Evolutionary conservation across 1,139 yeast species (phyloP), one percentile per base, ranked within the genome.

Genomic region (Yamadazyma oceani): DNA sequence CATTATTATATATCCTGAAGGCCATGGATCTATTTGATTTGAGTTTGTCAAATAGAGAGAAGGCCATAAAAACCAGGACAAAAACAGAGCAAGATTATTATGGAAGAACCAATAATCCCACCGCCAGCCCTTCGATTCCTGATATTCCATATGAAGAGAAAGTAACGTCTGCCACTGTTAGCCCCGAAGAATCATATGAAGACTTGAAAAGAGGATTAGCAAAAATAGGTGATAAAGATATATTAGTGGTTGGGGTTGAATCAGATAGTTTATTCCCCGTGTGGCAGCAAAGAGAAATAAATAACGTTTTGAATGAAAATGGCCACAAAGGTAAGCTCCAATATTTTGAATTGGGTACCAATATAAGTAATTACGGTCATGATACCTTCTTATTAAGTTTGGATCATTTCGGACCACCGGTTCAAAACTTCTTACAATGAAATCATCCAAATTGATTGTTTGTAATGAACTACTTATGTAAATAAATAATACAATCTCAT

Each of bases 21-120:
- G 96, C 96, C 0, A 89, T 90, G 97, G 97, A 89, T 58, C 64
- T 89, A 54, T 90, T 90, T 60, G 96, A 89, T 55, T 66, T 89
- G 53, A 85, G 95, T n/a, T 45, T 47, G 3, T 53, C 55, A 9
- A 74, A 75, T 44, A 65, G 82, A 44, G 39, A 53, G 2, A 64
- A 62, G 36, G 82, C 87, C 5, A 35, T 43, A 1, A 46, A 49
- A 3, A 71, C 67, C 23, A 64, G 84, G 48, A 27, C 37, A 6
- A 62, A 57, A 34, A 64, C 78, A 4, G 70, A 66, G 43, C 39
- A 48, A 22, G 48, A 49, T 17, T 66, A 51, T 40, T 49, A 42
- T 41, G 34, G 40, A 5, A 12, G 35, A n/a, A 12, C 25, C 10
- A 25, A 30, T 8, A 13, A 13, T 2, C 21, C 37, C 4, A 23